These are phyloP conservation scores for Dactylonectria estremocensis DNA, from an alignment of 2,329 filamentous ascomycete genomes.

Conservation along the genomic window DNA sequence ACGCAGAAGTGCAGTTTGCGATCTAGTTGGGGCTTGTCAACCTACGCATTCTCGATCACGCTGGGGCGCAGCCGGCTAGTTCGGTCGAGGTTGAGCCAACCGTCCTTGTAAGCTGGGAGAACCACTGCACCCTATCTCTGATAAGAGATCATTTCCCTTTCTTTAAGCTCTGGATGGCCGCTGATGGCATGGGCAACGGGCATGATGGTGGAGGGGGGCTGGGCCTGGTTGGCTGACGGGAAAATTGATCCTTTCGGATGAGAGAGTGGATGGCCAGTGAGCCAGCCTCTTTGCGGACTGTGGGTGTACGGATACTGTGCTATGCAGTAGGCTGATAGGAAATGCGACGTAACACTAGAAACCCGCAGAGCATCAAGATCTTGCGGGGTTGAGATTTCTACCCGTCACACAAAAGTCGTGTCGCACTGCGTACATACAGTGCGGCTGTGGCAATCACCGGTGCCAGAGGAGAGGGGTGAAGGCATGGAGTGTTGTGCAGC, in stretches of 20 bases:
- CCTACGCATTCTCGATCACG: constrained; percentile 44
- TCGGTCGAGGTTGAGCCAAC: constrained; percentile 35
- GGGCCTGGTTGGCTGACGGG: constrained; percentile 38
- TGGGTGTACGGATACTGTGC: constrained; percentile 25
- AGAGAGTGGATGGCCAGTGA: constrained; percentile 20
- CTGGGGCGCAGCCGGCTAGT: constrained; percentile 39
- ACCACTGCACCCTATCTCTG: constrained; percentile 35
- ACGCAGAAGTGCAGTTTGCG: constrained; percentile 29
- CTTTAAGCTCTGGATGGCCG: constrained; percentile 28
- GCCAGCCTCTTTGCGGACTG: constrained; percentile 9
- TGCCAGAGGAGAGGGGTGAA: constrained; percentile 4
- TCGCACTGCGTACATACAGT: constrained; percentile 16
- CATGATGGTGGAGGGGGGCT: constrained; percentile 38
- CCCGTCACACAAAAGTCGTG: constrained; percentile 15
- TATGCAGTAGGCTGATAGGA: constrained; percentile 8
- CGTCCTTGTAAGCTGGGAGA: constrained; percentile 24
- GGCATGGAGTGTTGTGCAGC: background rate
- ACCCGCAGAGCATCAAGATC: constrained; percentile 32
- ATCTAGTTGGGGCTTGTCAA: constrained; percentile 41
- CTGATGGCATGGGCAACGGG: constrained; percentile 36
- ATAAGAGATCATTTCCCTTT: constrained; percentile 38
- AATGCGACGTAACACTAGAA: constrained; percentile 46
- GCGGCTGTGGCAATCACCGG: constrained; percentile 5
- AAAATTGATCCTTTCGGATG: constrained; percentile 11
- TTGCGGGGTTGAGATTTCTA: constrained; percentile 34